Evolutionary conservation across 805 yeast genomes (phyloP).

Genomic region (Jamesozyma hellenica): DNA sequence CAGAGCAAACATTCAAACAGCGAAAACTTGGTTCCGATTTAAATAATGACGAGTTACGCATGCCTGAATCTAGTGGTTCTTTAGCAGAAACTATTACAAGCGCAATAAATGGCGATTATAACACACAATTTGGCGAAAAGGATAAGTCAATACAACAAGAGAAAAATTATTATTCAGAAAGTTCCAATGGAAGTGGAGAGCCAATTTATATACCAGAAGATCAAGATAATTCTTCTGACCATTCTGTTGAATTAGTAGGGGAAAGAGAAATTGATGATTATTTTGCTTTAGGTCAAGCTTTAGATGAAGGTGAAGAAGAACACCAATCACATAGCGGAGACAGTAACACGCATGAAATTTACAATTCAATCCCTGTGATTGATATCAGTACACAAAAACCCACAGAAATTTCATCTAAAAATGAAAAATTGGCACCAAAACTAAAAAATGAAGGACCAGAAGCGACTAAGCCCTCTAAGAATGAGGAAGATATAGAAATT

Average conservation of each 20-base stretch:
- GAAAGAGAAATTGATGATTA: conserved; percentile 10
- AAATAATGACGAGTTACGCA: neutral
- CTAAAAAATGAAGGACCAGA: neutral
- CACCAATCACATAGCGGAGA: neutral
- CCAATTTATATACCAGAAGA: neutral
- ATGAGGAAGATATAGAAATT: neutral
- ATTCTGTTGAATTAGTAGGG: conserved; percentile 14
- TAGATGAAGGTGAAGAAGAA: conserved; percentile 5
- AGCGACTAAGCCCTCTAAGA: neutral
- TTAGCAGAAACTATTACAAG: neutral
- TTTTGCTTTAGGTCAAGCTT: conserved; percentile 5
- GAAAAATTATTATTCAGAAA: neutral
- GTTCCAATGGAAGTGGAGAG: neutral
- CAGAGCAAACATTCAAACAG: too few species aligned
- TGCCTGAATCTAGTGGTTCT: neutral
- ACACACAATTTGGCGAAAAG: too few species aligned
- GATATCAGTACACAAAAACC: neutral
- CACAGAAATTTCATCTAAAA: neutral
- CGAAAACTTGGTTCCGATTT: too few species aligned
- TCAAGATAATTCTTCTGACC: conserved; percentile 3
- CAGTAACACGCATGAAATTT: too few species aligned
- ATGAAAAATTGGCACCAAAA: too few species aligned
- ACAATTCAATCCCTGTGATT: neutral
- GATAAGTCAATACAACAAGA: too few species aligned
- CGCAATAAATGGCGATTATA: too few species aligned